Conservation (phyloP, 257 asterid species). For the Apocynum venetum region DNA sequence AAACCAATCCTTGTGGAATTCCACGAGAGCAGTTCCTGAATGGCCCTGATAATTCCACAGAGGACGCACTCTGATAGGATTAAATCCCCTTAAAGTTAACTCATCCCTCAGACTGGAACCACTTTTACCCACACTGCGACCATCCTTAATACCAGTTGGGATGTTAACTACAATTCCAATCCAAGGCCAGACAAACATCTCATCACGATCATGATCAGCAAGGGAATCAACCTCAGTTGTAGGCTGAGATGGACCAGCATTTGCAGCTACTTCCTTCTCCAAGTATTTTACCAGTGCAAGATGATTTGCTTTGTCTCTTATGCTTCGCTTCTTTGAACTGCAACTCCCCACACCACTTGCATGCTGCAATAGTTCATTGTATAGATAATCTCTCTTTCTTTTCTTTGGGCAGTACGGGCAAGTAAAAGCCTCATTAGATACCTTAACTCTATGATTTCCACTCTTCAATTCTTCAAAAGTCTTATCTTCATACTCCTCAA, state of each 20-base stretch:
- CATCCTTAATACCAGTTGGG: slow-evolving; percentile 52
- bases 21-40: slow-evolving; percentile 81
- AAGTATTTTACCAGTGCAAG: slow-evolving; percentile 63
- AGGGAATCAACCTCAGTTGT: slow-evolving; percentile 37
- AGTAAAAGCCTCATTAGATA: slow-evolving; percentile 47
- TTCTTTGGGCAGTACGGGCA: slow-evolving; percentile 80
- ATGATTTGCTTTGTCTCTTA: slow-evolving; percentile 63
- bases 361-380: slow-evolving; percentile 67
- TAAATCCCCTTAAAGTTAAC: slow-evolving; percentile 51
- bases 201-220: slow-evolving; percentile 53
- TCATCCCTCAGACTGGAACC: slow-evolving; percentile 70
- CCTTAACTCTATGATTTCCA: slow-evolving; percentile 47
- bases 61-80: slow-evolving; percentile 69
- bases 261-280: slow-evolving; percentile 37
- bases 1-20: slow-evolving; percentile 76
- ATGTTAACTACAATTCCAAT: slow-evolving; percentile 65
- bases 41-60: slow-evolving; percentile 77
- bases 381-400: slow-evolving; percentile 45
- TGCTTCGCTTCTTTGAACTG: slow-evolving; percentile 50
- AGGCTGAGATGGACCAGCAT: slow-evolving; percentile 43
- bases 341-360: slow-evolving; percentile 53
- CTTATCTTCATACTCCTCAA: slow-evolving; percentile 33
- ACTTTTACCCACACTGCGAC: slow-evolving; percentile 66
- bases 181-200: slow-evolving; percentile 98
- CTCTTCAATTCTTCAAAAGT: slow-evolving; percentile 43